A percentile compares a stretch with the other conserved stretches of the same genome.
Evolutionary conservation across 345 rosid genomes (phyloP).

Genomic region (Eucalyptus melliodora): DNA sequence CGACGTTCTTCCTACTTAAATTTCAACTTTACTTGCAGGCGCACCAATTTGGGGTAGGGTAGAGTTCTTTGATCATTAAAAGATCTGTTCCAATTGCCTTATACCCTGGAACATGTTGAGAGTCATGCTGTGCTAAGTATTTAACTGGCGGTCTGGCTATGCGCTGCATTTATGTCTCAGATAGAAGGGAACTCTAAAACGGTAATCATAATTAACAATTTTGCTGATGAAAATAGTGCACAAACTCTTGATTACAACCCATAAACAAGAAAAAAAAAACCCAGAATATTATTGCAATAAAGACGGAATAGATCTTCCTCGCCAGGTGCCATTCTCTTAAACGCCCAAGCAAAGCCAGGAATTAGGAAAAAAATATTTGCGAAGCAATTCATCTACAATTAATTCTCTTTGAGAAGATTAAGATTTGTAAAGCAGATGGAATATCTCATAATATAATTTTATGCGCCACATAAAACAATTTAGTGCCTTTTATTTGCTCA

Average conservation of each 20-base stretch:
- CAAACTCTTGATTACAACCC: not conserved
- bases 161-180: not conserved
- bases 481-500: conserved; percentile 23
- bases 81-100: conserved; percentile 65
- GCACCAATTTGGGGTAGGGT: conserved; percentile 53
- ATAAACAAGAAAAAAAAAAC: not conserved
- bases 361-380: not conserved
- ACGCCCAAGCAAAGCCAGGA: not conserved
- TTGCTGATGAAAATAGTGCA: not conserved
- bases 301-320: not conserved
- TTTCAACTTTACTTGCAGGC: conserved; percentile 59
- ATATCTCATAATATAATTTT: not conserved
- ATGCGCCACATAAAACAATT: conserved; percentile 58
- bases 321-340: not conserved
- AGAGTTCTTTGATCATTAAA: conserved; percentile 54
- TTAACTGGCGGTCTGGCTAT: not conserved
- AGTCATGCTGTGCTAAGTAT: not conserved
- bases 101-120: conserved; percentile 25
- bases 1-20: conserved; percentile 67
- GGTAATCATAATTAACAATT: not conserved
- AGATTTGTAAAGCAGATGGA: not conserved
- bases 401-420: not conserved
- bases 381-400: not conserved
- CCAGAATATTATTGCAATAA: not conserved
- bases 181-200: not conserved